A percentile compares a stretch with the other conserved stretches of the same genome.
phyloP scores from a whole-genome alignment of 176 grass and related monocot species.

The Musa acuminata region DNA sequence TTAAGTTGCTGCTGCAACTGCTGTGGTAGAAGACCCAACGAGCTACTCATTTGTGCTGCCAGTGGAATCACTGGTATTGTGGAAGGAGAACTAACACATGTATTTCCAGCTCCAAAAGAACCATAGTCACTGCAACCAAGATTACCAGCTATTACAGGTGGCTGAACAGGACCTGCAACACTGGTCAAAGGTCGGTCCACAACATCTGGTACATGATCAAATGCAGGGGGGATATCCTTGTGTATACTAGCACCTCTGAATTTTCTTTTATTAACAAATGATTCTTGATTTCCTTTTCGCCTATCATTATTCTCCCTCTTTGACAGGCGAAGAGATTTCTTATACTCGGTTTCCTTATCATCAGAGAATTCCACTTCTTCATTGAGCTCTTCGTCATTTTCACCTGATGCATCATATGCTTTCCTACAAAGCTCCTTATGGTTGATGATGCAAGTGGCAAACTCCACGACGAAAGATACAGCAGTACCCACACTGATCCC shows the following conservation, averaged over 20 bases:
- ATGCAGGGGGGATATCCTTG: conserved; percentile 25
- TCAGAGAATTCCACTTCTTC: conserved; percentile 84
- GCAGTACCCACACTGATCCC: conserved; percentile 50
- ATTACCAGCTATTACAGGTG: background rate
- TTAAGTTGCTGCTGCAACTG: conserved; percentile 45
- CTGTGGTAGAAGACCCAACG: conserved; percentile 37
- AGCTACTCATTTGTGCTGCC: conserved; percentile 36
- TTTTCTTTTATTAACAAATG: conserved; percentile 38
- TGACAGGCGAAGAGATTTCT: conserved; percentile 31
- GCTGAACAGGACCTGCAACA: background rate
- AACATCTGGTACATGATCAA: conserved; percentile 1
- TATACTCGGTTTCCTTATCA: conserved; percentile 83
- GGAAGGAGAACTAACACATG: conserved; percentile 20
- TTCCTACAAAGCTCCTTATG: conserved; percentile 59
- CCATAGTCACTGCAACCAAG: conserved; percentile 6
- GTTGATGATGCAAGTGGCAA: conserved; percentile 73
- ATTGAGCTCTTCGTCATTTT: conserved; percentile 38
- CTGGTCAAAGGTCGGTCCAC: conserved; percentile 8
- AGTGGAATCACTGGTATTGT: conserved; percentile 25
- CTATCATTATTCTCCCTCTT: conserved; percentile 47
- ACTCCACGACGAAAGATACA: conserved; percentile 67
- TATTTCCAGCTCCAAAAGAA: conserved; percentile 16
- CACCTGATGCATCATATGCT: conserved; percentile 72
- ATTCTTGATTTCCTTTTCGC: conserved; percentile 25
- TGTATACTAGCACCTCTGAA: conserved; percentile 17